Evolutionary conservation across 768 basidiomycete genomes (phyloP), one percentile per base, ranked within the genome.

Genomic region (Trametes punicea): DNA sequence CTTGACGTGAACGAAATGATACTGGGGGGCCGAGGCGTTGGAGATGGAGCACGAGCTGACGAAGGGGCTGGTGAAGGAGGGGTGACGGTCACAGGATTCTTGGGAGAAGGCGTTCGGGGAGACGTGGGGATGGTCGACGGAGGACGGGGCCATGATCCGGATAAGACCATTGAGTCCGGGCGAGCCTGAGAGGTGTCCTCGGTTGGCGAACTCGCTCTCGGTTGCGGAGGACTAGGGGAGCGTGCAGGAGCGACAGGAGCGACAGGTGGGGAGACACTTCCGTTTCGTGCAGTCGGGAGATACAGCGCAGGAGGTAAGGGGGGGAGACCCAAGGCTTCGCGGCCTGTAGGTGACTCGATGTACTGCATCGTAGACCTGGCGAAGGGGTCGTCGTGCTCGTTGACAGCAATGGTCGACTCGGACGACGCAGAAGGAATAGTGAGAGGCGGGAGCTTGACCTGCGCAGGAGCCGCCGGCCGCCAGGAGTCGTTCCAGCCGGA

Each of bases 71-170:
- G 64, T 0, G 56, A 54, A 11, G 64, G 61, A 11, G 59, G 59
- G 18, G 44, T 27, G 34, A 62, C 25, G 16, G 51, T 40, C 48
- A 60, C 42, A 39, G 59, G 60, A 45, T 40, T 46, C 46, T 52
- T 48, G 10, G 60, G 55, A n/a, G 60, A 57, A 4, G 60, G 55
- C 9, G 57, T 60, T 16, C 48, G 46, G 7, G 64, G 64, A n/a
- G 67, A 64, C 16, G 38, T 27, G 0, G 67, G 67, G 36, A 69
- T 55, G 6, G 60, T 59, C 9, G 63, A 64, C 4, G 67, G 67
- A 6, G 67, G 67, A 2, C 39, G 51, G 10, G 67, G 67, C 67
- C 67, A 69, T 11, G 65, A 59, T 6, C 56, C 60, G 27, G 64
- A 60, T 7, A 36, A 15, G 3, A 69, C 45, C 46, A 66, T 60